These are phyloP conservation scores for Trichophyton equinum DNA, from an alignment of 2,329 filamentous ascomycete species.

Conservation along the genomic window DNA sequence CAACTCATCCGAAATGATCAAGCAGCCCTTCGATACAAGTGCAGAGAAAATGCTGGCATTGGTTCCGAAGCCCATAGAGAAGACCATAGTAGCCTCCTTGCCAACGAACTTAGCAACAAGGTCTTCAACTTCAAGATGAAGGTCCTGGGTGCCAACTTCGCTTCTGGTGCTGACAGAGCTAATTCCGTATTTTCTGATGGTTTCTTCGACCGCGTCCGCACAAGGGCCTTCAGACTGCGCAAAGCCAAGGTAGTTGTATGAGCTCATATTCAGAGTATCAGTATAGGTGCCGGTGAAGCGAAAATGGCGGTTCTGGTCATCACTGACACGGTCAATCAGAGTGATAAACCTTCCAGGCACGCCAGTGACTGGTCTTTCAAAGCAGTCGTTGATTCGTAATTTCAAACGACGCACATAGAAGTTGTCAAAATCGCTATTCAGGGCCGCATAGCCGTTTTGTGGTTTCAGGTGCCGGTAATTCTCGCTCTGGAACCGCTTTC, in stretches of 20 bases:
- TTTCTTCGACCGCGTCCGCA: conserved; percentile 80
- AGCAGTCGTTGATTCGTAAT: conserved; percentile 91
- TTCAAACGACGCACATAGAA: conserved; percentile 93
- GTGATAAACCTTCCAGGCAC: conserved; percentile 92
- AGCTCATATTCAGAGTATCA: conserved; percentile 96
- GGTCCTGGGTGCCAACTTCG: conserved; percentile 75
- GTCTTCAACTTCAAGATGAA: conserved; percentile 79
- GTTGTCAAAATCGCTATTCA: conserved; percentile 98
- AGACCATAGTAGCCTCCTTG: conserved; percentile 89
- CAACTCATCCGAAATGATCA: conserved; percentile 92
- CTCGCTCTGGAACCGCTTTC: conserved; percentile 80
- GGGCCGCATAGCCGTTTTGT: conserved; percentile 78
- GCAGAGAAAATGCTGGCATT: conserved; percentile 89
- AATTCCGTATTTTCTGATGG: conserved; percentile 73
- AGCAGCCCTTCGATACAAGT: conserved; percentile 78
- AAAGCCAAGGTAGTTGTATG: conserved; percentile 98
- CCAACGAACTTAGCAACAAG: conserved; percentile 84
- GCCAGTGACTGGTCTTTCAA: conserved; percentile 80
- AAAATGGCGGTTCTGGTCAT: conserved; percentile 87
- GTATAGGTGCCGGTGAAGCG: conserved; percentile 79
- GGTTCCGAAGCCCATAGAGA: conserved; percentile 97
- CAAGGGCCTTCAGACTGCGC: conserved; percentile 95
- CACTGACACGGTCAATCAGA: conserved; percentile 75
- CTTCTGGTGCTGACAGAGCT: conserved; percentile 67
- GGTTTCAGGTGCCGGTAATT: conserved; percentile 75